These are phyloP conservation scores for Sugiyamaella floridensis DNA, from an alignment of 805 yeast genomes.

Conservation along the genomic window DNA sequence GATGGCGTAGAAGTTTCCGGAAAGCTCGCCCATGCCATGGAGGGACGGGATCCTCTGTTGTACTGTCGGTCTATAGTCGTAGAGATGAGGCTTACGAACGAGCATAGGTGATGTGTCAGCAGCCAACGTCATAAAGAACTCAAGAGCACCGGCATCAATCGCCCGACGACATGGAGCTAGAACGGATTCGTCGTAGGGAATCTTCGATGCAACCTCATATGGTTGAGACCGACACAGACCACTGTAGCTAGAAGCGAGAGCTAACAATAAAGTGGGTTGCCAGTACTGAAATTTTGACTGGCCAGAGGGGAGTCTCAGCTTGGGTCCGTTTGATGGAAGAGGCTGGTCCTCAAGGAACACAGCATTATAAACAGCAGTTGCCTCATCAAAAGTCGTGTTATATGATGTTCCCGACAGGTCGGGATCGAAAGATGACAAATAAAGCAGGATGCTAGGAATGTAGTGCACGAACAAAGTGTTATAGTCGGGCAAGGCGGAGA, in stretches of 20 bases:
- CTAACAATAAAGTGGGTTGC: conserved; percentile 24
- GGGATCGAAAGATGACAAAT: conserved; percentile 14
- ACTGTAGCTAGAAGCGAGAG: conserved; percentile 17
- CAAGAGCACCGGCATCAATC: conserved; percentile 34
- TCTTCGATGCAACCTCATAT: conserved; percentile 1
- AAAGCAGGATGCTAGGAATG: conserved; percentile 19
- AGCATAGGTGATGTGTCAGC: conserved; percentile 23
- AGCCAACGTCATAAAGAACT: conserved; percentile 32
- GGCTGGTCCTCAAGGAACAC: background rate
- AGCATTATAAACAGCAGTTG: background rate
- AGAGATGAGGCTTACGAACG: conserved; percentile 10
- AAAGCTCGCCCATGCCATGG: conserved; percentile 11
- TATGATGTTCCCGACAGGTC: conserved; percentile 5
- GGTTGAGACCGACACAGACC: conserved; percentile 15
- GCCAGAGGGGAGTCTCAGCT: background rate
- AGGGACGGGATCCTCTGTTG: conserved; percentile 26
- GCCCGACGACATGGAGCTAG: conserved; percentile 22
- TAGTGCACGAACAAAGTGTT: conserved; percentile 59
- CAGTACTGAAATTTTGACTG: conserved; percentile 18
- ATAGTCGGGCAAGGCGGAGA: conserved; percentile 45
- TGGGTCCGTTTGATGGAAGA: background rate
- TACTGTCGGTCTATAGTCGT: conserved; percentile 23
- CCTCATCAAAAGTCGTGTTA: conserved; percentile 10
- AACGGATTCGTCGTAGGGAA: conserved; percentile 22
- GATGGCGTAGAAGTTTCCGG: conserved; percentile 6